These are phyloP conservation scores for Blepharisma stoltei DNA, from an alignment of 73 alveolate genomes.

Conservation along the genomic window DNA sequence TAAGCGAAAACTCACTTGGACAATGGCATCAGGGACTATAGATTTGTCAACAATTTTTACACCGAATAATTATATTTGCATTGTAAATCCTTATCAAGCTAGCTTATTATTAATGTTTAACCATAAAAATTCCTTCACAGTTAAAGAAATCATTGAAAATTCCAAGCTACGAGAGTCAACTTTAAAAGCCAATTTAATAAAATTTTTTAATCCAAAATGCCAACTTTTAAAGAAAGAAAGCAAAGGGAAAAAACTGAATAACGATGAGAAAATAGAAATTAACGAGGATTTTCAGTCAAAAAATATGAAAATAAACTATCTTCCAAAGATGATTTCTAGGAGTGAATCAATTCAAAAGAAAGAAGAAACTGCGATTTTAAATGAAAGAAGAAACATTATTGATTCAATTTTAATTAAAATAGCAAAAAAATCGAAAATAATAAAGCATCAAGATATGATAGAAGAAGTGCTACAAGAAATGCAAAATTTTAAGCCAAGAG, in stretches of 20 bases:
- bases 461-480: conserved; percentile 69
- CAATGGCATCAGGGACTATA: conserved; percentile 38
- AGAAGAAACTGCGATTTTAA: conserved; percentile 46
- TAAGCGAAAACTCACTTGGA: conserved; percentile 55
- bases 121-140: conserved; percentile 37
- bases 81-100: conserved; percentile 53
- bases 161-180: conserved; percentile 49
- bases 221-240: conserved; percentile 53
- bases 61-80: conserved; percentile 45
- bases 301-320: conserved; percentile 39
- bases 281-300: conserved; percentile 33
- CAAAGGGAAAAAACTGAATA: conserved; percentile 33
- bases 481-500: conserved; percentile 73
- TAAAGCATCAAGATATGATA: conserved; percentile 41
- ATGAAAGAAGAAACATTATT: conserved; percentile 52
- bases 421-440: conserved; percentile 64
- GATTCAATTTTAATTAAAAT: conserved; percentile 69
- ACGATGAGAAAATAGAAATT: conserved; percentile 41
- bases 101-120: conserved; percentile 53
- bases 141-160: conserved; percentile 43
- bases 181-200: conserved; percentile 40
- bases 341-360: conserved; percentile 33
- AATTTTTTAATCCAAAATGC: conserved; percentile 54
- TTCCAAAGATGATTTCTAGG: conserved; percentile 42
- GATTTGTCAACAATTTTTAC: conserved; percentile 39